phyloP scores from a whole-genome alignment of 768 basidiomycete genomes.

The Thelephora ganbajun region DNA sequence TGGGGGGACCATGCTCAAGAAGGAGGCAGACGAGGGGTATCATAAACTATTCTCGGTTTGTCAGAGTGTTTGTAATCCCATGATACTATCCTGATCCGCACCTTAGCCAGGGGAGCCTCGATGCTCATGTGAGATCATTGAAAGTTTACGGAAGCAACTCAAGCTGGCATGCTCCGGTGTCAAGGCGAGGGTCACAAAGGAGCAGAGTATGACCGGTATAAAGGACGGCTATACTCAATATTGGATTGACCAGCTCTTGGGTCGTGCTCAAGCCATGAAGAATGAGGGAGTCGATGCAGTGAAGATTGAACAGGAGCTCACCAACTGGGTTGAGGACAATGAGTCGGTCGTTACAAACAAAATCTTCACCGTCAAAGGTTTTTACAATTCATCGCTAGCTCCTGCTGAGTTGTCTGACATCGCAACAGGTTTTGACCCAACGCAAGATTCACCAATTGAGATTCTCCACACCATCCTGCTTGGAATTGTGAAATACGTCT shows the following conservation, averaged over 20 bases:
- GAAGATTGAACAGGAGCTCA: constrained; percentile 15
- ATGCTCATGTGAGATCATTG: not conserved
- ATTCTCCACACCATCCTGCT: constrained; percentile 27
- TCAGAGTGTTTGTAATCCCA: not conserved
- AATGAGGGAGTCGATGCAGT: constrained; percentile 3
- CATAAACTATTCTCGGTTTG: not conserved
- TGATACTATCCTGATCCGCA: not conserved
- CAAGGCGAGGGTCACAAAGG: constrained; percentile 2
- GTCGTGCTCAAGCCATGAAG: constrained; percentile 6
- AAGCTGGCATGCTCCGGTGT: constrained; percentile 3
- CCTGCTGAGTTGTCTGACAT: not conserved
- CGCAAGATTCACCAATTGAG: constrained; percentile 21
- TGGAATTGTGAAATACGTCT: constrained; percentile 28
- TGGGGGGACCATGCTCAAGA: constrained; percentile 7
- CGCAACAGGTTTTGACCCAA: constrained; percentile 12
- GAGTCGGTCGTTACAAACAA: constrained; percentile 16
- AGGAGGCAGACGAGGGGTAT: constrained; percentile 9
- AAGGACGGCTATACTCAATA: constrained; percentile 10
- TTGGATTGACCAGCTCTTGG: constrained; percentile 8
- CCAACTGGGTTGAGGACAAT: constrained; percentile 16
- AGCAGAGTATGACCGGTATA: constrained; percentile 9
- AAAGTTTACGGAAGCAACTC: constrained; percentile 2
- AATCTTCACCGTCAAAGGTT: constrained; percentile 18
- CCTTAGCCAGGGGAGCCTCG: not conserved
- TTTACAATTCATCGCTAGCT: not conserved